phyloP scores from a whole-genome alignment of 257 asterid species.

The Agastache rugosa region DNA sequence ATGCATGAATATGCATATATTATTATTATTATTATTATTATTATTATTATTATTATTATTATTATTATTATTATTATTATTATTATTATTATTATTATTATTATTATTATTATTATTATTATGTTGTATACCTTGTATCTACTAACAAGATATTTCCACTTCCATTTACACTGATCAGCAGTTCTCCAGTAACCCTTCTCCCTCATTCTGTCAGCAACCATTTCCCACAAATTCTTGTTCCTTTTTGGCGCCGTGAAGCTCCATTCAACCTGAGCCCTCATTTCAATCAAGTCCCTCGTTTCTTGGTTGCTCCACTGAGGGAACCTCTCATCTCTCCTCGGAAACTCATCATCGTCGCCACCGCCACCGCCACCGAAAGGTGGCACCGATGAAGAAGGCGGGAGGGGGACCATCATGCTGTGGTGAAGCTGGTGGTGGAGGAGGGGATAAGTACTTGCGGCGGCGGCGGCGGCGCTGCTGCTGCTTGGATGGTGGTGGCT shows the following conservation, averaged over 20 bases:
- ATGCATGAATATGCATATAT: no score
- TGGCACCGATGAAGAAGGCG: constrained; percentile 21
- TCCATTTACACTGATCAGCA: constrained; percentile 71
- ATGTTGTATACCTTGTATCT: constrained; percentile 78
- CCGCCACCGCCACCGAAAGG: constrained; percentile 17
- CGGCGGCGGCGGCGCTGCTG: constrained; percentile 30
- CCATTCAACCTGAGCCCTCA: constrained; percentile 62
- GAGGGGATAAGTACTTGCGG: constrained; percentile 29
- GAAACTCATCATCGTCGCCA: constrained; percentile 50
- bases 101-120: no score
- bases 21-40: no score
- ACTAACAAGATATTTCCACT: constrained; percentile 70
- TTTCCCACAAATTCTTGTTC: constrained; percentile 60
- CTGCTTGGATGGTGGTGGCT: constrained; percentile 20
- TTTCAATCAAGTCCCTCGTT: constrained; percentile 69
- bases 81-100: no score
- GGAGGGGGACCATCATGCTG: constrained; percentile 39
- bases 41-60: no score
- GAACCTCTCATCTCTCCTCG: constrained; percentile 66
- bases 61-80: no score
- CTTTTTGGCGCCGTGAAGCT: constrained; percentile 44
- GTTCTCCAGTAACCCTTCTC: constrained; percentile 68
- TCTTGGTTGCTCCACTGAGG: constrained; percentile 77
- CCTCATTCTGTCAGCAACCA: constrained; percentile 58
- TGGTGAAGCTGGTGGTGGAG: constrained; percentile 36